Evolutionary conservation across 106 monocot genomes (phyloP).

Genomic region (Triglochin maritima): DNA sequence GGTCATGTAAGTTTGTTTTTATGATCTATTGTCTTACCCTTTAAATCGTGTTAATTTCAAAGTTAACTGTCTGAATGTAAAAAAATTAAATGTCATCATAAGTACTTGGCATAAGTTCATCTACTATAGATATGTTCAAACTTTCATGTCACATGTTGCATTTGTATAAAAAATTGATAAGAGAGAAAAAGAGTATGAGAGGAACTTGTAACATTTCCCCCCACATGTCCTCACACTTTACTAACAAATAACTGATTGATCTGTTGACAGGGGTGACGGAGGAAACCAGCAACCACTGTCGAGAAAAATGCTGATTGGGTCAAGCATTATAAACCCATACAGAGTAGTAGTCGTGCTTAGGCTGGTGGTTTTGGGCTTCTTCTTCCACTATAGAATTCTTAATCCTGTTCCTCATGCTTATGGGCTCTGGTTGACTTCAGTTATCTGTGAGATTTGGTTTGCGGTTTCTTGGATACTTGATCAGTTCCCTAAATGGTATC

Average conservation of each 20-base stretch:
- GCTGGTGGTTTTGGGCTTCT: slow-evolving; percentile 71
- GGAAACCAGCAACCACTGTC: slow-evolving; percentile 44
- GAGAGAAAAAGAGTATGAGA: background rate
- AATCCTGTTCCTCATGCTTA: slow-evolving; percentile 62
- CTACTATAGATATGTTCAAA: too few relatives aligned
- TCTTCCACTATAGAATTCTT: slow-evolving; percentile 67
- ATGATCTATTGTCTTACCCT: background rate
- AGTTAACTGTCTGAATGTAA: too few relatives aligned
- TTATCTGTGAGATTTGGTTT: slow-evolving; percentile 90
- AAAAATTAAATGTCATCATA: too few relatives aligned
- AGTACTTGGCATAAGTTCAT: too few relatives aligned
- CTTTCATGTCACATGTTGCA: too few relatives aligned
- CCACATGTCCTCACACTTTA: background rate
- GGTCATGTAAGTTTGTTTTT: background rate
- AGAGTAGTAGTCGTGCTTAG: slow-evolving; percentile 59
- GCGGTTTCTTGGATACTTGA: slow-evolving; percentile 82
- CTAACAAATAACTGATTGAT: background rate
- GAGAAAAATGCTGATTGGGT: slow-evolving; percentile 64
- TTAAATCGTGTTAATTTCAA: too few relatives aligned
- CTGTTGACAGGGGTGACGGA: slow-evolving; percentile 51
- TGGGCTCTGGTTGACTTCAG: slow-evolving; percentile 74
- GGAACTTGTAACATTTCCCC: too few relatives aligned
- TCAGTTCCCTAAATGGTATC: slow-evolving; percentile 89
- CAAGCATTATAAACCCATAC: slow-evolving; percentile 69
- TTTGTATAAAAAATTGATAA: too few relatives aligned